Base-by-base conservation (phyloP, 768 basidiomycete species). In the Kwoniella pini region DNA sequence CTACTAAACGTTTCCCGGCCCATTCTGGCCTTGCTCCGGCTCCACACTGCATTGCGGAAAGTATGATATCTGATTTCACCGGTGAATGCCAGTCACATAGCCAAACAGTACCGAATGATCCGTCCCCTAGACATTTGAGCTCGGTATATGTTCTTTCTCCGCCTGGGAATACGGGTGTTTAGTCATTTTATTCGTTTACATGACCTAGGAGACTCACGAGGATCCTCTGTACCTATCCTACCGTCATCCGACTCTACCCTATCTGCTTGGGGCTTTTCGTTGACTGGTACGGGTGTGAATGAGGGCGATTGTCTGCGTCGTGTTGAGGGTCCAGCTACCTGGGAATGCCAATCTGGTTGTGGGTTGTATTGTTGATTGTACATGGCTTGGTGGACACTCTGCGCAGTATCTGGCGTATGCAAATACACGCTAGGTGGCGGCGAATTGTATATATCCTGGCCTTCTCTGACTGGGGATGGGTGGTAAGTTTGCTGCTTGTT, bases 71-170 rank as follows among this genome's bases (percentile, higher is more conserved):
- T 79, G 91, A 87, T 77, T 92, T 91, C 76, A 98, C 82, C 63
- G 89, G 86, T 75, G 90, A 91, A 83, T 96, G 92, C 95, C 95
- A 99, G 83, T 99, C 96, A 80, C 94, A 96, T 70, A 99, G 84
- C 87, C 90, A 92, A 67, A 99, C 96, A 3, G 93, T 98, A 52
- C 96, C 96, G 76, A 99, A 98, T 5, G 95, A 97, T 56, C 96
- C 96, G 78, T 97, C 95, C 40, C 96, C 96, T 78, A 99, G 85
- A 63, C 90, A 88, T 82, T 98, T 98, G 83, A 98, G 85, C 49
- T 91, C 88, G 27, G 93, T 94, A 79, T 94, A 99, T 19, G 88
- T 88, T 71, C 93, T 87, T 59, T 85, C 86, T 17, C 90, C 92
- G 71, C 83, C 92, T 95, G 26, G 19, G 11, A 26, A 6, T 15